Base-by-base conservation (phyloP, 169 alveolate genomes). In the Cystoisospora suis region DNA sequence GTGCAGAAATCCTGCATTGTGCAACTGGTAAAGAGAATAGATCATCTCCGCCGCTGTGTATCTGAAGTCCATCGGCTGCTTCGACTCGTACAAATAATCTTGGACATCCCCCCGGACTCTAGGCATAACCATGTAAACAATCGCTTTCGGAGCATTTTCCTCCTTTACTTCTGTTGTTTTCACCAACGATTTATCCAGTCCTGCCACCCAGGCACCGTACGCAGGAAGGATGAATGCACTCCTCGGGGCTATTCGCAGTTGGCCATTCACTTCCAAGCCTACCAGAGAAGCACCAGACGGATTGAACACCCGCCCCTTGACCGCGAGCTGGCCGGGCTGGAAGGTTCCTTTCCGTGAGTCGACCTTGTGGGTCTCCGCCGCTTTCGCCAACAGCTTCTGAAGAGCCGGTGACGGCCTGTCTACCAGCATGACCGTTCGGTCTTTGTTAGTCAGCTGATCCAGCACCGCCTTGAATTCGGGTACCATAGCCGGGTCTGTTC, bases 21-120 rank as follows among this genome's bases (percentile, higher is more conserved):
- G 87, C 65, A 77, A 46, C 42, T 3, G 23, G 6, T 77, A 5
- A 32, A 77, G 34, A 2, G 70, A 36, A 29, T 23, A 45, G 23
- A 77, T 29, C 69, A 77, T 77, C 69, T 77, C 87, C 42, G 87
- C 87, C 3, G 53, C 53, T 0, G 83, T 38, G 38, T 12, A 27
- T 36, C 12, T 7, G 32, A 72, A 20, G 23, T 72, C 56, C 9
- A 72, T 9, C n/a, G 49, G 49, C 0, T 38, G 6, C 38, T 34
- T 12, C 32, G 20, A 29, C 53, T 72, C 32, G 23, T 36, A 9
- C 15, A 72, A 12, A 34, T 32, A 32, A 34, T 72, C 83, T 5
- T 38, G 34, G 2, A 72, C 53, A 34, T 72, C 83, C 20, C 83
- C 83, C 3, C 83, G 47, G 9, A 53, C 56, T 17, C 83, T 46